Conservation (phyloP, 1,284 basidiomycete species). For the Athelia psychrophila region DNA sequence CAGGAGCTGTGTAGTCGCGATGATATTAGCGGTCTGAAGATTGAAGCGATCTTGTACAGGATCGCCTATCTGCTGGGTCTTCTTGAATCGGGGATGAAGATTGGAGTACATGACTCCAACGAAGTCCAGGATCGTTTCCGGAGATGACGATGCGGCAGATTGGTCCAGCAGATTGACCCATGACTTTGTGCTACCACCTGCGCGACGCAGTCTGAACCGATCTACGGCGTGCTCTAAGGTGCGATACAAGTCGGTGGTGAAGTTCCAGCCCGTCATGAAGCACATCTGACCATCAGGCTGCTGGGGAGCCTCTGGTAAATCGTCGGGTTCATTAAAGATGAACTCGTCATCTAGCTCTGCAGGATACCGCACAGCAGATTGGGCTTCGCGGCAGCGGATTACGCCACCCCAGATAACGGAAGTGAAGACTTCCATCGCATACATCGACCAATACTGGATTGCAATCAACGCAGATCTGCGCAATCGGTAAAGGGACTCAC, state of each 20-base stretch:
- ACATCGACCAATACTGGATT: slow-evolving; percentile 1
- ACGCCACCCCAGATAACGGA: not conserved
- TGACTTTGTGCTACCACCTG: not conserved
- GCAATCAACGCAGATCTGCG: no score
- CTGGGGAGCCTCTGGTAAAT: not conserved
- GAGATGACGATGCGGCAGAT: not conserved
- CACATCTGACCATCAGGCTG: not conserved
- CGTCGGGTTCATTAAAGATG: not conserved
- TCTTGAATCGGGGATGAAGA: not conserved
- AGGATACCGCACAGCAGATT: not conserved
- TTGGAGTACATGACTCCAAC: slow-evolving; percentile 1
- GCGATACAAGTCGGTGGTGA: not conserved
- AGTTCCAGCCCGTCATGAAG: not conserved
- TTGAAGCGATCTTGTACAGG: not conserved
- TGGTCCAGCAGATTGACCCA: not conserved
- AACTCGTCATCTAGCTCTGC: not conserved
- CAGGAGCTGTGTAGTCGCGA: not conserved
- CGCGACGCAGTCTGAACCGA: not conserved
- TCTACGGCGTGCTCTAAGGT: not conserved
- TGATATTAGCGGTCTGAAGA: slow-evolving; percentile 1
- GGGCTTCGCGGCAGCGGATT: not conserved
- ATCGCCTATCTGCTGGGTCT: not conserved
- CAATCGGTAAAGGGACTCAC: not conserved
- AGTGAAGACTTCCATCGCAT: not conserved
- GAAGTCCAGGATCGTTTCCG: not conserved